Conservation (phyloP, 2,329 filamentous ascomycete species). For the Sclerotinia borealis region DNA sequence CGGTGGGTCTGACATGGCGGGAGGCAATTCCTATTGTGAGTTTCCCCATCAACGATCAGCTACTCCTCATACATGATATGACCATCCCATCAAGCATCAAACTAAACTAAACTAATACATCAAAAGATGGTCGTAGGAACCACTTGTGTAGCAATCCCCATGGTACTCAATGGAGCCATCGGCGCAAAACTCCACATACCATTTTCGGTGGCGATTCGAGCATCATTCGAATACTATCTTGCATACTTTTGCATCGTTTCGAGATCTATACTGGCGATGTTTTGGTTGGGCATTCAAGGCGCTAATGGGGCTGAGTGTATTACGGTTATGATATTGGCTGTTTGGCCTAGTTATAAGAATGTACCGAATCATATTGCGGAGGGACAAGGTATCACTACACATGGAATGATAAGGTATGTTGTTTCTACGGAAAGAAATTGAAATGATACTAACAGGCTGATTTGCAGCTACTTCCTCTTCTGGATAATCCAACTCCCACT, state of each 20-base stretch:
- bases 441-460: not conserved
- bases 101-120: conserved; percentile 12
- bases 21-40: conserved; percentile 43
- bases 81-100: not conserved
- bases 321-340: conserved; percentile 39
- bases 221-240: conserved; percentile 43
- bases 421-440: conserved; percentile 17
- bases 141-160: conserved; percentile 50
- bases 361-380: conserved; percentile 36
- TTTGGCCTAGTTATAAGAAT: conserved; percentile 49
- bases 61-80: conserved; percentile 5
- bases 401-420: conserved; percentile 43
- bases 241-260: conserved; percentile 38
- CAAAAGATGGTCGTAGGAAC: conserved; percentile 51
- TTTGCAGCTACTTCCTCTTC: conserved; percentile 43
- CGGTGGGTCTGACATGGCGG: conserved; percentile 47
- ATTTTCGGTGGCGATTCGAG: conserved; percentile 41
- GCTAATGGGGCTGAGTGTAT: conserved; percentile 53
- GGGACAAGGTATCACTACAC: conserved; percentile 45
- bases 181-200: conserved; percentile 43
- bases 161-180: conserved; percentile 43
- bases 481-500: conserved; percentile 35
- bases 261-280: conserved; percentile 41
- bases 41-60: no score
- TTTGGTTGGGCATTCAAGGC: conserved; percentile 60